Evolutionary conservation across 2,329 filamentous ascomycete species (phyloP), one percentile per base, ranked within the genome.

Genomic region (Aspergillus sp.): DNA sequence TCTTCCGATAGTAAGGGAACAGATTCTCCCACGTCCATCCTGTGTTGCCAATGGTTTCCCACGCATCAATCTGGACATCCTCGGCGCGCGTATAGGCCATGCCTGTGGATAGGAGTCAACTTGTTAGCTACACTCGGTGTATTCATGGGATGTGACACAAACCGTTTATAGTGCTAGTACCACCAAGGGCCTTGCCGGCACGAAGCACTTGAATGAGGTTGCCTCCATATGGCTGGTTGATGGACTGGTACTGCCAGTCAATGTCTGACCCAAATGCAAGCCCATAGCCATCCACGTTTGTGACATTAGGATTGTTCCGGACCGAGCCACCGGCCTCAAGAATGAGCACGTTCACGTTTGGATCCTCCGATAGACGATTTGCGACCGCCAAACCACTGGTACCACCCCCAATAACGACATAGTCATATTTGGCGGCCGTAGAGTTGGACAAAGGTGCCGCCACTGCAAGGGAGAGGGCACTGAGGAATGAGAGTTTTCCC

Each of bases 81-180:
- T 73, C 64, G 1, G 69, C 67, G 20, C 72, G 66, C 14, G 65
- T 69, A 47, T 74, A 74, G 3, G 69, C 60, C 69, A 73, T 71
- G 30, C 71, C 71, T 73, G 16, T 22, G 19, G 45, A 16, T 5
- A 16, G 5, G 11, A n/a, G 9, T 43, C 16, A 2, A 22, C 8
- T 38, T 8, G 35, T 38, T n/a, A 38, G 35, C 35, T 38, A 38
- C 7, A n/a, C 4, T 2, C 0, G 14, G 6, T 38, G 35, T 14
- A 7, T 5, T 16, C 4, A 38, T 38, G 7, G 4, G 14, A 8
- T n/a, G 35, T 46, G 1, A 17, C 20, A 40, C 41, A 38, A 55
- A 66, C 69, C 74, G 54, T 78, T 78, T 48, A 78, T 76, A 3
- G 70, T 65, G 41, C 71, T 76, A 0, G 73, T 73, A 1, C 75